Evolutionary conservation across 768 basidiomycete genomes (phyloP).

Genomic region (Lentinula lateritia): DNA sequence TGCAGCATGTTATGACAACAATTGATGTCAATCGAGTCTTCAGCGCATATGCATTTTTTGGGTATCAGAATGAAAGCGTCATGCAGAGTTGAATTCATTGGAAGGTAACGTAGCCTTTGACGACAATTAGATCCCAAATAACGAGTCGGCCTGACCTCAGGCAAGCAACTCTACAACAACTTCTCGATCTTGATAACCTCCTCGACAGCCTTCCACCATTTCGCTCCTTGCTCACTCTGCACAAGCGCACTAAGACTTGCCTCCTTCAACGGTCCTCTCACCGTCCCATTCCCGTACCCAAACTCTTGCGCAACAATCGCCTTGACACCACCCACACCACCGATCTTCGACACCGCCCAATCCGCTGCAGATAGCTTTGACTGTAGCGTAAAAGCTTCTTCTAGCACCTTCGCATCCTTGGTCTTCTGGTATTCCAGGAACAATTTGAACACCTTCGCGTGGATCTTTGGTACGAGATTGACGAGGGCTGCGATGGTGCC

Average conservation of each 20-base stretch:
- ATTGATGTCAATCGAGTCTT: no score
- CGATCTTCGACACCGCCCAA: constrained; percentile 56
- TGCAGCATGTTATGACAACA: no score
- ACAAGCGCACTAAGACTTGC: constrained; percentile 29
- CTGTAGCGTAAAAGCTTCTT: constrained; percentile 59
- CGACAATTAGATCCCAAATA: neutral
- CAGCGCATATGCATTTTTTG: no score
- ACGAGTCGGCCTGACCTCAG: neutral
- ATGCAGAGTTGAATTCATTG: no score
- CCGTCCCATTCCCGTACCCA: constrained; percentile 49
- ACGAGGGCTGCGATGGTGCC: constrained; percentile 64
- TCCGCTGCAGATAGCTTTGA: constrained; percentile 60
- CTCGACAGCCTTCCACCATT: neutral
- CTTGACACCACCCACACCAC: constrained; percentile 67
- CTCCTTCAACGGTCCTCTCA: constrained; percentile 46
- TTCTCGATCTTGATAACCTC: constrained; percentile 3
- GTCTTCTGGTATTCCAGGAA: constrained; percentile 41
- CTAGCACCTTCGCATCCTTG: constrained; percentile 13
- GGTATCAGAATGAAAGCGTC: no score
- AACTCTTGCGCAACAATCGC: constrained; percentile 56
- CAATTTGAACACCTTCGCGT: constrained; percentile 41
- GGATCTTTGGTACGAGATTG: constrained; percentile 57
- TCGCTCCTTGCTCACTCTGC: neutral
- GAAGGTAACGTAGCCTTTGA: no score
- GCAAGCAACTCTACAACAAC: neutral